These are phyloP conservation scores for Starmerella bacillaris DNA, from an alignment of 805 yeast species.

Conservation along the genomic window DNA sequence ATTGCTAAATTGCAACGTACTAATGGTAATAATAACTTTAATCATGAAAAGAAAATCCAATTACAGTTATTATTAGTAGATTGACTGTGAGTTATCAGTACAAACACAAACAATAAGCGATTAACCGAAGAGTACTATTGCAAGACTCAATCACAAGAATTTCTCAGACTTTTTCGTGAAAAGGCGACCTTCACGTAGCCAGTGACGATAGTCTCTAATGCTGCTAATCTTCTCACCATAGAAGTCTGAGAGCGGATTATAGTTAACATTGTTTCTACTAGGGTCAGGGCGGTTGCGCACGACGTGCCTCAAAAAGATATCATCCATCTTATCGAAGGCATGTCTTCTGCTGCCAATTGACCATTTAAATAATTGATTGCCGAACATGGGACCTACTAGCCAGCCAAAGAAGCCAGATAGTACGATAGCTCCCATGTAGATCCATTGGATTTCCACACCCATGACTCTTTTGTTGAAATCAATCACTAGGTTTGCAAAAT, in stretches of 20 bases:
- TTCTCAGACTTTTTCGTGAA: conserved; percentile 30
- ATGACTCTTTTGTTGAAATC: conserved; percentile 72
- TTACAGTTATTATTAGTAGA: neutral
- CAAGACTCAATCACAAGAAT: too few species aligned
- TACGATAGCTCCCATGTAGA: conserved; percentile 54
- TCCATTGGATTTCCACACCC: conserved; percentile 81
- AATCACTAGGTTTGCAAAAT: conserved; percentile 62
- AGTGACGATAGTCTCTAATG: conserved; percentile 69
- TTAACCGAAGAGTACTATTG: neutral
- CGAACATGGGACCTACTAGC: conserved; percentile 65
- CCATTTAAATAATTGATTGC: conserved; percentile 45
- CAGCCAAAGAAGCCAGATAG: conserved; percentile 63
- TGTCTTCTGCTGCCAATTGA: conserved; percentile 17
- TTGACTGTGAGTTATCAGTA: neutral
- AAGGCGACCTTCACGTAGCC: conserved; percentile 91
- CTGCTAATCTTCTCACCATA: conserved; percentile 92
- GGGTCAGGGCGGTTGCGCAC: conserved; percentile 79
- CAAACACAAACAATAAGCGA: neutral
- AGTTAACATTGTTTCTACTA: conserved; percentile 54
- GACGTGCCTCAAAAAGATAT: conserved; percentile 55
- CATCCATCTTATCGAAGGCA: conserved; percentile 35
- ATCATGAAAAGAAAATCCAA: too few species aligned
- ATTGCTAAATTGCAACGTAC: too few species aligned
- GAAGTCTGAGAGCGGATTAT: conserved; percentile 93
- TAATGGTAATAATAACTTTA: too few species aligned